Evolutionary conservation across 306 rosid genomes (phyloP), one percentile per base, ranked within the genome.

Genomic region (Casuarina equisetifolia): DNA sequence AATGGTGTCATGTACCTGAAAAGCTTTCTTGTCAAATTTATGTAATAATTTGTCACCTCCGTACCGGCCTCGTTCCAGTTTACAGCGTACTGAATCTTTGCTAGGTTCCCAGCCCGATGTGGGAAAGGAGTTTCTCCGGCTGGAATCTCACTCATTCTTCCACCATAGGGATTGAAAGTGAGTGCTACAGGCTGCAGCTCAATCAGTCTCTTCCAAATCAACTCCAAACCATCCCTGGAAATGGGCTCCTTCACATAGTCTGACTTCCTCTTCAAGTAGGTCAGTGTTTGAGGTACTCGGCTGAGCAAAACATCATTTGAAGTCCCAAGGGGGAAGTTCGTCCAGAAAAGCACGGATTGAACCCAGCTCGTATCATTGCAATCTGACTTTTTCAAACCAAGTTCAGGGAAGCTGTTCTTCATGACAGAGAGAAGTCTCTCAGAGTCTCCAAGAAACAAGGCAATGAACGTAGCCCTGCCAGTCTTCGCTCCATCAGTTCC

Each of bases 191-290:
- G 72, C 58, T 79, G 84, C 68, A 90, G 74, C 4, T 90, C 84
- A 70, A 90, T 84, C 90, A 90, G 81, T 72, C 84, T 90, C 72
- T 81, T 86, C 92, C 91, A 86, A 68, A 90, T 84, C n/a, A 79
- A 67, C 70, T 88, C 82, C 74, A 78, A 80, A 9, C 79, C 86
- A 20, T 58, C 80, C 39, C 72, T 88, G 1, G 92, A 61, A 79
- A 90, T 88, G 0, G 80, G 80, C 9, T 82, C 38, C 55, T 80
- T 74, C 69, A 87, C 78, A 25, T 82, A 16, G 82, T 90, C 90
- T 0, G 92, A 90, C 72, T 88, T 88, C 74, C 94, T 84, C 54
- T 87, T 90, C 43, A 88, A 73, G 84, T 82, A 82, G 40, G 55
- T 77, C 12, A 80, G 38, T 0, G 76, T 52, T 42, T 81, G 84